phyloP scores from a whole-genome alignment of 164 flowering plant genomes.

The Tinospora cordifolia region DNA sequence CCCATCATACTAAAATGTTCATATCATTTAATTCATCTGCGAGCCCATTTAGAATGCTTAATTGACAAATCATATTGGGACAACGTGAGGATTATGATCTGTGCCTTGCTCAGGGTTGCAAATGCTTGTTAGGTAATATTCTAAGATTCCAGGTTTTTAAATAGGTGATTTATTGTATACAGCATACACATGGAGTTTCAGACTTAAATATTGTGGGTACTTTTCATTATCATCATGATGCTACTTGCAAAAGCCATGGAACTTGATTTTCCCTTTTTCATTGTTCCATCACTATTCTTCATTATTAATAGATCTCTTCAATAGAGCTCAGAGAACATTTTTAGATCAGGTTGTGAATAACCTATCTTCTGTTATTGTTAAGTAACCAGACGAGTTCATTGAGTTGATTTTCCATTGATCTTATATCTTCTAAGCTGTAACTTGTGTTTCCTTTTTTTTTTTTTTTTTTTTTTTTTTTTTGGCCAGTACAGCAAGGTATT shows the following conservation, averaged over 20 bases:
- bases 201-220: too few relatives aligned
- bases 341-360: neutral
- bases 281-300: neutral
- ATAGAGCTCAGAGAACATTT: neutral
- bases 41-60: neutral
- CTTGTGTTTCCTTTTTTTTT: neutral
- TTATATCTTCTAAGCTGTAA: neutral
- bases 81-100: neutral
- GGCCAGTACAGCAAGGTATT: neutral
- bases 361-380: neutral
- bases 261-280: neutral
- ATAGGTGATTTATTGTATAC: neutral
- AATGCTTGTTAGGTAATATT: neutral
- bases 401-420: neutral
- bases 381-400: neutral
- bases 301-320: neutral
- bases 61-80: neutral
- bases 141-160: neutral
- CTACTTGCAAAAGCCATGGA: neutral
- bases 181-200: neutral
- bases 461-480: too few relatives aligned
- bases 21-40: neutral
- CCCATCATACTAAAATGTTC: neutral
- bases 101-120: neutral
- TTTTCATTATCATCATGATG: neutral